Base-by-base conservation (phyloP, 2,329 filamentous ascomycete genomes). In the Fusarium oligoseptatum region DNA sequence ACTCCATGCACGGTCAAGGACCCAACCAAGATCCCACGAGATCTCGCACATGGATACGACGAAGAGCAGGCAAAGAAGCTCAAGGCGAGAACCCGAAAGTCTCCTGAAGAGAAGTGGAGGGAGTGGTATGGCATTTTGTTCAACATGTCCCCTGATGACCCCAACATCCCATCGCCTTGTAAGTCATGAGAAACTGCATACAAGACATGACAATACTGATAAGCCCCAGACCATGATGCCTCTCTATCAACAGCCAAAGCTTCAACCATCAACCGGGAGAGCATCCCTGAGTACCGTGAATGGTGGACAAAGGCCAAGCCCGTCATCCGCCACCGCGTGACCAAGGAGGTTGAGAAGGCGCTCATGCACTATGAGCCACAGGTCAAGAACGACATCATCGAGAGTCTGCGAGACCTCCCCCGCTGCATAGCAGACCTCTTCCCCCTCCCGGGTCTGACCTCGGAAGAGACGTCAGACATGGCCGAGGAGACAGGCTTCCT, bases 101-200 rank as follows among this genome's bases (percentile, higher is more conserved):
- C 14, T 3, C 43, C 69, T 1, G 55, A 32, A 8, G 68, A 74
- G 11, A 76, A 72, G 55, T 78, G 76, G 76, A 76, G 27, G 56
- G 70, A 71, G 27, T 73, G 65, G 72, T 78, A 78, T 14, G 43
- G 72, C 20, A 71, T 72, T 27, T 41, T 77, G 24, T 77, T 78
- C 45, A 37, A 76, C 24, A 14, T 77, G 17, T 58, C 37, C 6
- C 29, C 69, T 14, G 71, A 71, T 17, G 76, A 74, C 3, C 45
- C 68, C 6, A 69, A 74, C 14, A 70, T 77, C 20, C 76, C 76
- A 6, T 78, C 76, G 6, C 76, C 76, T n/a, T 78, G 76, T 78
- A 74, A 73, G 76, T 72, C 34, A 55, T 17, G 29, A 37, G 29
- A 32, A 32, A 10, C 29, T 11, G 29, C 29, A 32, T 32, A 32